Percentiles rank a stretch among this genome's conserved stretches.
Evolutionary conservation across 805 yeast genomes (phyloP).

Genomic region (Metschnikowia corniflorae): DNA sequence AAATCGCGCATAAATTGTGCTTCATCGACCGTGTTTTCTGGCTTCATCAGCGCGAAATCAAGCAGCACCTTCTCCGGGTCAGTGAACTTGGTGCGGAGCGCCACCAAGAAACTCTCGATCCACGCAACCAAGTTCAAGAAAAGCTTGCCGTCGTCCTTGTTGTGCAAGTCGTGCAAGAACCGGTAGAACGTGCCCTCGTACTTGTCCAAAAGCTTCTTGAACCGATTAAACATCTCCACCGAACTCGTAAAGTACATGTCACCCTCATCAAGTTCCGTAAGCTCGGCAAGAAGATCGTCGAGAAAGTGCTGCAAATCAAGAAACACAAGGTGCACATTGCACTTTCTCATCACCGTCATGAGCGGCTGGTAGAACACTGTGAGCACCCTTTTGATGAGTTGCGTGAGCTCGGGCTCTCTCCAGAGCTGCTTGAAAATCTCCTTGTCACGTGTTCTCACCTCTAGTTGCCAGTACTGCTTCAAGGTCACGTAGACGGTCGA

Average conservation of each 20-base stretch:
- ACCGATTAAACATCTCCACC: constrained; percentile 61
- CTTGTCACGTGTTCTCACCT: constrained; percentile 71
- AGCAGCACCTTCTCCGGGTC: constrained; percentile 39
- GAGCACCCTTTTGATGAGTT: constrained; percentile 67
- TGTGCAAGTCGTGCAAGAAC: constrained; percentile 78
- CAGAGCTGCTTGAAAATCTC: constrained; percentile 70
- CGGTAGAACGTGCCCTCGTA: constrained; percentile 71
- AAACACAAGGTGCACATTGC: constrained; percentile 62
- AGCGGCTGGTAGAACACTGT: constrained; percentile 72
- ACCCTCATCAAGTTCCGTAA: constrained; percentile 55
- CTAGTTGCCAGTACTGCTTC: constrained; percentile 59
- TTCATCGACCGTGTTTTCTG: constrained; percentile 26
- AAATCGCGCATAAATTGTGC: constrained; percentile 37
- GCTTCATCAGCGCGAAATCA: constrained; percentile 32
- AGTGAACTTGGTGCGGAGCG: constrained; percentile 59
- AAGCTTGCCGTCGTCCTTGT: constrained; percentile 66
- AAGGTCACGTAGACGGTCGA: constrained; percentile 47
- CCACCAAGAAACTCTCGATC: constrained; percentile 63
- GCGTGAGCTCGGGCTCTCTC: constrained; percentile 82
- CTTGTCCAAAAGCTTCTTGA: constrained; percentile 61
- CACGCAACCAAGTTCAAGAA: constrained; percentile 72
- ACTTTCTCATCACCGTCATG: constrained; percentile 62
- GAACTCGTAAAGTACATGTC: constrained; percentile 46
- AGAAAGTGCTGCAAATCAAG: constrained; percentile 35
- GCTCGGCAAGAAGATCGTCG: constrained; percentile 60